Base-by-base conservation (phyloP, 1,139 yeast genomes). In the Taiozyma sp. region DNA sequence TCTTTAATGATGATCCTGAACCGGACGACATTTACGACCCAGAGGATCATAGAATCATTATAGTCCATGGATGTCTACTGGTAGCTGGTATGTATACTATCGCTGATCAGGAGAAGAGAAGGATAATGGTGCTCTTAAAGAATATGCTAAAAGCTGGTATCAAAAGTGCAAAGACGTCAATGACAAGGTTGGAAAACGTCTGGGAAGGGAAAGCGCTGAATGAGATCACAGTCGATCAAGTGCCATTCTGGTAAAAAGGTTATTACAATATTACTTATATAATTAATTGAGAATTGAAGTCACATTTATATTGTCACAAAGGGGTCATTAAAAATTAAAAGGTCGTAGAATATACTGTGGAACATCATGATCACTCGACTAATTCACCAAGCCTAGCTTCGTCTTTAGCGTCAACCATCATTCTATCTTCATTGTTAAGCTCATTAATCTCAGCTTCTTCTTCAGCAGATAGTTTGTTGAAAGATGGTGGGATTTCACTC, bases 401-500 rank as follows among this genome's bases (percentile, higher is more conserved):
- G 42, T 66, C 69, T 44, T 60, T 63, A 3, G 57, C 56, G 51
- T 65, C 68, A 4, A 50, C 44, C 60, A 59, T 57, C 50, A 48
- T 46, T 46, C 60, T 50, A 19, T 59, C 62, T 16, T 56, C 56
- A 16, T 51, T 50, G 42, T 59, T 59, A 24, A 60, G 30, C 14
- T 54, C 59, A 28, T 55, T 54, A 22, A 61, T 42, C 42, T 60
- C 63, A 14, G 48, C 60, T 43, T 58, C 62, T 45, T 62, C 65
- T 21, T 62, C 62, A 3, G 55, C 48, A 0, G 61, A 53, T 21
- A 61, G 37, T 29, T 55, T 56, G 7, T 42, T 53, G 35, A 62
- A 60, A 44, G 59, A 61, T 11, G 65, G 65, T 13, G 65, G 65
- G 7, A 62, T 62, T 40, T 62, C 90, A 61, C 79, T 85, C 97